Evolutionary conservation across 768 basidiomycete genomes (phyloP), one percentile per base, ranked within the genome.

Genomic region (Hemileccinum rubropunctum): DNA sequence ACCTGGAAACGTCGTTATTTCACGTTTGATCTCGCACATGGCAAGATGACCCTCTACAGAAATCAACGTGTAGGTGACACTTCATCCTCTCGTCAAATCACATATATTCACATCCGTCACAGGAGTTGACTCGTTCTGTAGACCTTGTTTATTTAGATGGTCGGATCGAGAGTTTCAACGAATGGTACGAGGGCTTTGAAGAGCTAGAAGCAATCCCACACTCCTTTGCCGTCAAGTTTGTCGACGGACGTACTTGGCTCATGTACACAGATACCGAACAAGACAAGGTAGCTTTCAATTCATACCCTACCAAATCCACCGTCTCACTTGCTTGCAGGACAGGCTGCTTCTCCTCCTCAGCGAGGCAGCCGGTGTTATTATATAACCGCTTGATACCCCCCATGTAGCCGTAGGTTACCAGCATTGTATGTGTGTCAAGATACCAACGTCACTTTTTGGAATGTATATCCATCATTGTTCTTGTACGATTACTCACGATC

Each of bases 161-260:
- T 9, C 67, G 71, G 9, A 59, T 83, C 14, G 67, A 64, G 39
- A 76, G 67, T 9, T 54, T 85, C 45, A 73, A 73, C 50, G 85
- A 86, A 57, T 84, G 82, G 79, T 72, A 78, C 48, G 80, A 86
- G 48, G 84, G 84, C 6, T 84, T 80, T 50, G 84, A 86, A 49
- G 81, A 84, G 40, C 63, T 87, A 30, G 75, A 82, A 60, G 76
- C 83, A 10, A 84, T 87, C 44, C 76, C 81, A 4, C 73, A 81
- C 50, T 83, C 85, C 1, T 85, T 87, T 66, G 85, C 79, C 2
- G 66, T 86, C 23, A 82, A 82, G 52, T 84, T 86, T 61, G 71
- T 69, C 32, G 74, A 77, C 48, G 76, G 64, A 6, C 71, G 66
- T 8, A 70, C 69, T 23, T 86, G 83, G 82, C 70, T 77, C 35